A percentile compares a stretch with the other conserved stretches of the same genome.
Evolutionary conservation across 2,329 filamentous ascomycete species (phyloP).

Genomic region (Aspergillus novofumigatus): DNA sequence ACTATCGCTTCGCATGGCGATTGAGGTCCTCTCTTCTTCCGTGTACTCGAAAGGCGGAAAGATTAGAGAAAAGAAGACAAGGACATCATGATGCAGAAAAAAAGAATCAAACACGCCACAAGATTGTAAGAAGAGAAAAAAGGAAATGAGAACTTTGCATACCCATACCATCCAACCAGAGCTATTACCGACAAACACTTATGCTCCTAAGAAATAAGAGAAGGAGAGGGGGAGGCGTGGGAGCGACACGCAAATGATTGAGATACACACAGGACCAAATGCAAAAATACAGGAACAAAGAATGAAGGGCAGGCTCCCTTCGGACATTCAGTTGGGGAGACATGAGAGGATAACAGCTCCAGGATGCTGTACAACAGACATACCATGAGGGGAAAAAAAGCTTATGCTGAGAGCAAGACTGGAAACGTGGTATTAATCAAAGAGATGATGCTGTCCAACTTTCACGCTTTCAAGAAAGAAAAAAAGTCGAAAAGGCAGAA

Average conservation of each 20-base stretch:
- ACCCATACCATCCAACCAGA: slow-evolving; percentile 3
- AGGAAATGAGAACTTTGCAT: slow-evolving; percentile 1
- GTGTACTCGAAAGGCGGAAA: not conserved
- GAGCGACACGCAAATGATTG: not conserved
- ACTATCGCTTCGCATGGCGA: not conserved
- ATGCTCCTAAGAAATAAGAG: not conserved
- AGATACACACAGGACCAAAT: slow-evolving; percentile 3
- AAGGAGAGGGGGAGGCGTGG: not conserved
- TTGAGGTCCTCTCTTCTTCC: not conserved
- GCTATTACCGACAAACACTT: not conserved
- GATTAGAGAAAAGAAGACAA: not conserved
- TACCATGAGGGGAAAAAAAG: slow-evolving; percentile 4
- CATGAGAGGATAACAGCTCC: slow-evolving; percentile 2
- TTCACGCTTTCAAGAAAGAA: slow-evolving; percentile 25
- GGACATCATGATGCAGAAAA: not conserved
- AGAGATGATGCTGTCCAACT: slow-evolving; percentile 25
- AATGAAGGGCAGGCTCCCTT: not conserved
- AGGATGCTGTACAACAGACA: slow-evolving; percentile 1
- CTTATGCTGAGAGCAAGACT: not conserved
- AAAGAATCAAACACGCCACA: not conserved
- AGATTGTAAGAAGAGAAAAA: not conserved
- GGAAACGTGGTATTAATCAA: slow-evolving; percentile 22
- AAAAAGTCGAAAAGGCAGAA: slow-evolving; percentile 22
- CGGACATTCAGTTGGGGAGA: slow-evolving; percentile 1
- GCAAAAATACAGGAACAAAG: slow-evolving; percentile 2